A percentile compares a stretch with the other conserved stretches of the same genome.
These are phyloP conservation scores for Pisolithus marmoratus DNA, from an alignment of 768 basidiomycete genomes.

Conservation along the genomic window DNA sequence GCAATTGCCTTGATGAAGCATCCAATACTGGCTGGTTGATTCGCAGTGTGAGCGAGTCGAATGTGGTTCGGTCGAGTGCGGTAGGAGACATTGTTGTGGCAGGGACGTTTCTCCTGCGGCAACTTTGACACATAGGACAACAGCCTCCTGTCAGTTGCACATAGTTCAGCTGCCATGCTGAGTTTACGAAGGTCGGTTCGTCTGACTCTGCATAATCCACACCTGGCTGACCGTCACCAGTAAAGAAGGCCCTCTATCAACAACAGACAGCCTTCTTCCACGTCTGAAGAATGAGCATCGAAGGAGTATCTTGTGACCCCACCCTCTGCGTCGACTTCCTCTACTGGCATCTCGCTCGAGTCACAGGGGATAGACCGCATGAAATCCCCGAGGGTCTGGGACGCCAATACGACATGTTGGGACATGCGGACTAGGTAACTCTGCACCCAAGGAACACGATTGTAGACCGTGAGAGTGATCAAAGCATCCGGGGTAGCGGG, in stretches of 20 bases:
- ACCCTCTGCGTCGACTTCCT: conserved; percentile 31
- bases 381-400: conserved; percentile 65
- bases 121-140: conserved; percentile 33
- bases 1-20: conserved; percentile 76
- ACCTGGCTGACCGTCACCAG: conserved; percentile 42
- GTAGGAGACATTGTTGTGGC: conserved; percentile 34
- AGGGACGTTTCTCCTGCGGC: conserved; percentile 24
- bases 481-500: conserved; percentile 35
- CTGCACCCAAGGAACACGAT: conserved; percentile 55
- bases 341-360: conserved; percentile 47
- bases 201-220: conserved; percentile 57
- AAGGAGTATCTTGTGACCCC: conserved; percentile 29
- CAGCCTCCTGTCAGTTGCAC: conserved; percentile 38
- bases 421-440: conserved; percentile 57
- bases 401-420: conserved; percentile 64
- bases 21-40: conserved; percentile 77
- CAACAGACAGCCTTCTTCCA: conserved; percentile 41
- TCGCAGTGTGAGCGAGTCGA: conserved; percentile 53
- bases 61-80: conserved; percentile 41
- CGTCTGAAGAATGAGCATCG: conserved; percentile 5
- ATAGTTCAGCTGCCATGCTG: neutral
- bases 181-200: neutral
- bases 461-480: conserved; percentile 55
- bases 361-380: conserved; percentile 55
- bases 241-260: conserved; percentile 58